Conservation (phyloP, 176 grass and related monocot genomes). For the Puccinellia tenuiflora region DNA sequence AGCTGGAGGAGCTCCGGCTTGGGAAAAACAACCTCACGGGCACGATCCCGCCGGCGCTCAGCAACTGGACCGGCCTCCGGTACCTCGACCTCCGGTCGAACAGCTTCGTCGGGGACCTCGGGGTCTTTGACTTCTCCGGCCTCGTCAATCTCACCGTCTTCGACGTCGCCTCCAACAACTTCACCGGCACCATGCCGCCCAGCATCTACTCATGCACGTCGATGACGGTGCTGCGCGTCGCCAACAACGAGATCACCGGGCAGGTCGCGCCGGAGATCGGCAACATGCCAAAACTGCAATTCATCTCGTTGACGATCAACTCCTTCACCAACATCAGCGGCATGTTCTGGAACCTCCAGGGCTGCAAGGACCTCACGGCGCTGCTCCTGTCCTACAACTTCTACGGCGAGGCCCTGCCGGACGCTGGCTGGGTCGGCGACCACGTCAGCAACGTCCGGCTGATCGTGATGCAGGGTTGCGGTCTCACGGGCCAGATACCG, state of each 20-base stretch:
- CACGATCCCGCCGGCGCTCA: slow-evolving; percentile 25
- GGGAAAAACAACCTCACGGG: slow-evolving; percentile 28
- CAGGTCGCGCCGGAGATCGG: slow-evolving; percentile 31
- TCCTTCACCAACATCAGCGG: slow-evolving; percentile 40
- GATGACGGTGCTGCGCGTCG: slow-evolving; percentile 33
- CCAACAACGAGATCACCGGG: slow-evolving; percentile 16
- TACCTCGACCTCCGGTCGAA: slow-evolving; percentile 30
- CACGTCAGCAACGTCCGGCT: slow-evolving; percentile 22
- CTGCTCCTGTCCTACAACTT: slow-evolving; percentile 45
- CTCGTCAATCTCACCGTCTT: slow-evolving; percentile 39
- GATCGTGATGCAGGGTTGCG: slow-evolving; percentile 18
- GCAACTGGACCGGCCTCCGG: slow-evolving; percentile 34
- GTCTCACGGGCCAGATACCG: slow-evolving; percentile 39
- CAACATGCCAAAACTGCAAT: slow-evolving; percentile 17
- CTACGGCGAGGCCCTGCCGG: slow-evolving; percentile 42
- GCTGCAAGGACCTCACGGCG: slow-evolving; percentile 13
- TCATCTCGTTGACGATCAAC: slow-evolving; percentile 36
- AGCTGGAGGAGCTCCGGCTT: slow-evolving; percentile 26
- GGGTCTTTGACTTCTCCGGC: slow-evolving; percentile 32
- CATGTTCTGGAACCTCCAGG: slow-evolving; percentile 42
- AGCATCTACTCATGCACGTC: slow-evolving; percentile 43
- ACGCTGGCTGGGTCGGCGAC: slow-evolving; percentile 37
- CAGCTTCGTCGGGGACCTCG: slow-evolving; percentile 37
- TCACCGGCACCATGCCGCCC: slow-evolving; percentile 38
- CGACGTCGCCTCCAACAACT: slow-evolving; percentile 38